Conservation (phyloP, 306 rosid genomes). For the Sindora glabra region DNA sequence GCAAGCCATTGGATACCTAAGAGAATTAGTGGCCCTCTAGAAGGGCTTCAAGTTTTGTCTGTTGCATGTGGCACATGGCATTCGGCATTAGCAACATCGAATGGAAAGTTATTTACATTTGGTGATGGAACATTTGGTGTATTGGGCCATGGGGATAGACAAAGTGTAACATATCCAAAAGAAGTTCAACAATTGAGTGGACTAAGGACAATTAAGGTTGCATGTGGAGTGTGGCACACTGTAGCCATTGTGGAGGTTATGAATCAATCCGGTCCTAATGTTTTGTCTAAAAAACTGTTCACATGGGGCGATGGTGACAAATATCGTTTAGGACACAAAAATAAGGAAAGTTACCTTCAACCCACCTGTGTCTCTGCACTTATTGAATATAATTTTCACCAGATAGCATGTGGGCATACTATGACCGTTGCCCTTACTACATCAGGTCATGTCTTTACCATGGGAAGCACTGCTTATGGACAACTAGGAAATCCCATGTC, state of each 20-base stretch:
- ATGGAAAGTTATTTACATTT: slow-evolving; percentile 75
- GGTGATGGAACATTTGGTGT: slow-evolving; percentile 94
- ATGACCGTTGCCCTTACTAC: slow-evolving; percentile 81
- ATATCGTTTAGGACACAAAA: slow-evolving; percentile 80
- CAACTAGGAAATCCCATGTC: slow-evolving; percentile 82
- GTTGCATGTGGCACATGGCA: slow-evolving; percentile 95
- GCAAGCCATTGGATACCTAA: slow-evolving; percentile 79
- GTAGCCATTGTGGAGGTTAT: slow-evolving; percentile 88
- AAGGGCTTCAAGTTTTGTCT: slow-evolving; percentile 79
- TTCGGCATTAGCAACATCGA: slow-evolving; percentile 70
- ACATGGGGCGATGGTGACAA: slow-evolving; percentile 98
- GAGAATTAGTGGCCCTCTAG: slow-evolving; percentile 56
- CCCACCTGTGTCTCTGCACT: slow-evolving; percentile 88
- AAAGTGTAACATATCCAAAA: slow-evolving; percentile 59
- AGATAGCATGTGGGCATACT: slow-evolving; percentile 78
- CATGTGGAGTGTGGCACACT: slow-evolving; percentile 97
- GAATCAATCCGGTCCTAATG: slow-evolving; percentile 35
- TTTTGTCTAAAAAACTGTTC: slow-evolving; percentile 57
- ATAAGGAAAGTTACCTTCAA: slow-evolving; percentile 65
- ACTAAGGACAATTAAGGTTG: slow-evolving; percentile 63
- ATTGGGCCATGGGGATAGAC: slow-evolving; percentile 85
- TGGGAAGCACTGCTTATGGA: slow-evolving; percentile 69
- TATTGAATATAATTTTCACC: slow-evolving; percentile 71
- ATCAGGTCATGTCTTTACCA: slow-evolving; percentile 88
- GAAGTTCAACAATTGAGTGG: slow-evolving; percentile 72